Percentiles rank a stretch among this genome's conserved stretches.
These are phyloP conservation scores for Diaporthe eres DNA, from an alignment of 2,329 filamentous ascomycete species.

Conservation along the genomic window DNA sequence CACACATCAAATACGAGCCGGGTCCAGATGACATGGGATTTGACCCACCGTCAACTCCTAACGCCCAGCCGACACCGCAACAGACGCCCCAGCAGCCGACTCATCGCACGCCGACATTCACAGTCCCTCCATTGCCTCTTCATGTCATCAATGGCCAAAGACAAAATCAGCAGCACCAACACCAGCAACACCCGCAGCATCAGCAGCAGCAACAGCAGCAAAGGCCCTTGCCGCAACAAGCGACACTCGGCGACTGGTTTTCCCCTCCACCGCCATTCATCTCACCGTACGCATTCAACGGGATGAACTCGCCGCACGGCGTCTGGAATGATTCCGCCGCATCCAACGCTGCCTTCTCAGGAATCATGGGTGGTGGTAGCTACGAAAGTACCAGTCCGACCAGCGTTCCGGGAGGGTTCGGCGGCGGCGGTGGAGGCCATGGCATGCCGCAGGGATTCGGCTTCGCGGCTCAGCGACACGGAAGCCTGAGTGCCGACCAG, in stretches of 20 bases:
- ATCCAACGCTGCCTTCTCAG: constrained; percentile 45
- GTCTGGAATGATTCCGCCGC: constrained; percentile 57
- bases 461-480: constrained; percentile 68
- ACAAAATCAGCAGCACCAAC: constrained; percentile 39
- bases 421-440: constrained; percentile 43
- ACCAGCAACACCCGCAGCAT: constrained; percentile 37
- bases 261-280: constrained; percentile 66
- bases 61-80: constrained; percentile 42
- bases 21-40: constrained; percentile 40
- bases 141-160: constrained; percentile 46
- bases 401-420: constrained; percentile 44
- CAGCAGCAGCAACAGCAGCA: constrained; percentile 53
- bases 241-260: constrained; percentile 65
- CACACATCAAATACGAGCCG: constrained; percentile 46
- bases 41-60: constrained; percentile 41
- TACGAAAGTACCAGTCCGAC: constrained; percentile 40
- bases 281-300: constrained; percentile 65
- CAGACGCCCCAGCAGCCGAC: constrained; percentile 44
- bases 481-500: constrained; percentile 83
- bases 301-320: constrained; percentile 52
- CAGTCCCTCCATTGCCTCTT: constrained; percentile 56
- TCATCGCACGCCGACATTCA: constrained; percentile 52
- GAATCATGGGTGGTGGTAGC: constrained; percentile 43
- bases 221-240: constrained; percentile 59
- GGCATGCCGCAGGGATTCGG: constrained; percentile 44